Base-by-base conservation (phyloP, 371 early-diverging fungal genomes). In the Rhizopus sp. region DNA sequence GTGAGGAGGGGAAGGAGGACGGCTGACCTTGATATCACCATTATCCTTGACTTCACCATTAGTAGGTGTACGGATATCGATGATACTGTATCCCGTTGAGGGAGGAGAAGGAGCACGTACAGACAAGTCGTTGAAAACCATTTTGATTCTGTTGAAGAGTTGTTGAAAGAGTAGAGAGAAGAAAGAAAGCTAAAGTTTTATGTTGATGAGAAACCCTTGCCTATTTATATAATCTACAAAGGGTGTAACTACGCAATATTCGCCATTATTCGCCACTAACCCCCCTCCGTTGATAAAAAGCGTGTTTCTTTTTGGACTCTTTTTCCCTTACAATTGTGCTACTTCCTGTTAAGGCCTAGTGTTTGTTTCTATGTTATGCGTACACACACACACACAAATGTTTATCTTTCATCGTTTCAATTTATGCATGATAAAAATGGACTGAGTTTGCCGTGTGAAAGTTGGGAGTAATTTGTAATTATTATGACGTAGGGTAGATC, bases 1-100 rank as follows among this genome's bases (percentile, higher is more conserved):
- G 32, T 69, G 70, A 5, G 76, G 76, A 29, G 46, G 46, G 30
- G 46, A 46, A 4, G 60, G 55, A 42, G 58, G 62, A 8, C 59
- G 37, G n/a, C 4, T 49, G 10, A 55, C 53, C 5, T 40, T 31
- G 15, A n/a, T n/a, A 13, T 50, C 17, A 16, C 44, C 40, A 3
- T 31, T 7, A 38, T 50, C 32, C 37, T 52, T 38, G n/a, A 35
- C 30, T 34, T 17, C 41, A 35, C 35, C 50, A n/a, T 16, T 5
- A 6, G 42, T 32, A 37, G 59, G 31, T 15, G 54, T 54, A 34
- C 70, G 70, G 30, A 77, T 72, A 45, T 77, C 77, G 54, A 77
- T 63, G 12, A 77, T 77, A 12, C 56, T 55, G 48, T 77, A 77
- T 15, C 66, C 68, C 33, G 68, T 69, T 59, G 65, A 62, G 39